Percentiles rank a stretch among this genome's conserved stretches.
phyloP scores from a whole-genome alignment of 2,329 filamentous ascomycete species.

The Fusarium dlaminii region DNA sequence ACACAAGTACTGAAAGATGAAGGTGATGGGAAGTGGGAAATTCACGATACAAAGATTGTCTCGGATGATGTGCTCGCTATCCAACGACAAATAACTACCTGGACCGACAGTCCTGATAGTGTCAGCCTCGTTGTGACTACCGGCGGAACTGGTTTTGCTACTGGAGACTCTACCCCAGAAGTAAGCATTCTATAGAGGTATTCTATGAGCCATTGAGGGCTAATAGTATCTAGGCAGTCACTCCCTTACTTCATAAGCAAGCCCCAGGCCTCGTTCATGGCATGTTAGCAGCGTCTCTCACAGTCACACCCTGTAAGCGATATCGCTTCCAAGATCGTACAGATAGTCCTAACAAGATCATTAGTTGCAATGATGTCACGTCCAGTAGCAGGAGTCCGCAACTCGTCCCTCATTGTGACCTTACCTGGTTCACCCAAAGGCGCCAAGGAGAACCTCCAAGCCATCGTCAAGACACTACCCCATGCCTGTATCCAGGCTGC shows the following conservation, averaged over 20 bases:
- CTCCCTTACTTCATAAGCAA: conserved; percentile 80
- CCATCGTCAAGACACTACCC: conserved; percentile 87
- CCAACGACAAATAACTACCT: conserved; percentile 74
- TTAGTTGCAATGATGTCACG: conserved; percentile 96
- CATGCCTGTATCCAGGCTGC: conserved; percentile 94
- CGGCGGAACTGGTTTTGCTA: conserved; percentile 92
- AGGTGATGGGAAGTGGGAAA: conserved; percentile 76
- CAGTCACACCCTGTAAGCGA: conserved; percentile 86
- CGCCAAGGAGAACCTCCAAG: conserved; percentile 90
- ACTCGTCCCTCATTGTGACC: conserved; percentile 84
- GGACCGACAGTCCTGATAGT: conserved; percentile 72
- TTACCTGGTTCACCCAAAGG: conserved; percentile 95
- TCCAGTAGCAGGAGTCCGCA: conserved; percentile 87
- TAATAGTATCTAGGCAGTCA: conserved; percentile 67
- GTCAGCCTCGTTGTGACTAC: conserved; percentile 86
- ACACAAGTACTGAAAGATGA: conserved; percentile 74
- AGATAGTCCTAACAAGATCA: conserved; percentile 37
- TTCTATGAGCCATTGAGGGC: not conserved
- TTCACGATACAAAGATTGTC: conserved; percentile 77
- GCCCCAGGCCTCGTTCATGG: conserved; percentile 93
- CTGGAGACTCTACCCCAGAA: conserved; percentile 88
- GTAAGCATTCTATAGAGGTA: conserved; percentile 53
- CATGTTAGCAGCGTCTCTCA: conserved; percentile 87
- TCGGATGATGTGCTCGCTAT: conserved; percentile 80
- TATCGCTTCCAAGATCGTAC: too few species aligned